These are phyloP conservation scores for Neurospora sp. DNA, from an alignment of 495 filamentous ascomycete genomes.

Conservation along the genomic window DNA sequence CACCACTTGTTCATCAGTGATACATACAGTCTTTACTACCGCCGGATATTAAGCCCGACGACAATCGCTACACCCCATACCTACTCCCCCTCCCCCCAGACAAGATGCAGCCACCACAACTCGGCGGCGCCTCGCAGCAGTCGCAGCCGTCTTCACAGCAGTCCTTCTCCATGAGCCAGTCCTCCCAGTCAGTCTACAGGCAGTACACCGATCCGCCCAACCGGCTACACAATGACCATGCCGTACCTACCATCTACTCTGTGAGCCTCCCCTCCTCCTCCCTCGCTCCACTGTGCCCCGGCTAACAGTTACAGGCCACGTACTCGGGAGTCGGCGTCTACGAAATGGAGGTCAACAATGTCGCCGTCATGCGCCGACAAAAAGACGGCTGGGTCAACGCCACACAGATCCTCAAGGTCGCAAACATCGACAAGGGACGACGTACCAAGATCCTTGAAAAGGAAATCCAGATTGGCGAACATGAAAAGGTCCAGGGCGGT, in stretches of 20 bases:
- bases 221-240: constrained; percentile 43
- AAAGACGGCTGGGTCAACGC: constrained; percentile 91
- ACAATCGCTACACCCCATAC: constrained; percentile 13
- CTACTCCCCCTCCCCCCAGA: neutral
- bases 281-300: neutral
- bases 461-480: constrained; percentile 88
- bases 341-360: constrained; percentile 88
- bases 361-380: constrained; percentile 90
- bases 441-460: constrained; percentile 96
- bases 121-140: constrained; percentile 19
- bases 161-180: constrained; percentile 41
- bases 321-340: constrained; percentile 94
- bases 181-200: constrained; percentile 25
- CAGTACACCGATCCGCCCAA: constrained; percentile 35
- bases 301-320: constrained; percentile 52
- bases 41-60: neutral
- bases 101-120: constrained; percentile 18
- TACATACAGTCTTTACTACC: neutral
- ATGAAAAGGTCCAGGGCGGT: constrained; percentile 97
- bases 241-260: constrained; percentile 63
- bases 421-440: constrained; percentile 91
- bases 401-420: constrained; percentile 93
- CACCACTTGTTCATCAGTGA: neutral
- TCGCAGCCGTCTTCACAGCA: constrained; percentile 39
- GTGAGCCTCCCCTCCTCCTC: no score